These are phyloP conservation scores for Pleurotus sapidus DNA, from an alignment of 768 basidiomycete genomes.

Conservation along the genomic window DNA sequence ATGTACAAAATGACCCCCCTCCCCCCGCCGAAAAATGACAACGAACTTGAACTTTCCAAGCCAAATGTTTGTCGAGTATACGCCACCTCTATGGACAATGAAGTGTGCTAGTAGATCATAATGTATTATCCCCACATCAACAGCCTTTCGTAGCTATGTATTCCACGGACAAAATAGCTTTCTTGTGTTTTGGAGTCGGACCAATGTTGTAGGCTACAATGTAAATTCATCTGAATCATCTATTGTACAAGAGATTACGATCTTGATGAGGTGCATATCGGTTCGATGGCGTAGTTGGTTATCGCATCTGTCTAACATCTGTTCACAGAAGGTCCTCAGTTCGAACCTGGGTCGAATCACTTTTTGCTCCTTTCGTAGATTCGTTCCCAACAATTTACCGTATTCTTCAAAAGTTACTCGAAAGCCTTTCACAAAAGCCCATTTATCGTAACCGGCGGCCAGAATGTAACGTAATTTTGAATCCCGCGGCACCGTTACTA, in stretches of 20 bases:
- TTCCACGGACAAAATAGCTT: too few species aligned
- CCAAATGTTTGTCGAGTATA: neutral
- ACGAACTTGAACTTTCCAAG: neutral
- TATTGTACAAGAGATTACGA: too few species aligned
- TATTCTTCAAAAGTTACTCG: too few species aligned
- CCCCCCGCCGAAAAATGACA: neutral
- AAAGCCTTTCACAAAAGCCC: too few species aligned
- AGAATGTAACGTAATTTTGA: neutral
- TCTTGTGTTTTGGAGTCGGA: too few species aligned
- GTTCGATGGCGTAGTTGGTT: slow-evolving; percentile 70
- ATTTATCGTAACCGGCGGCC: neutral
- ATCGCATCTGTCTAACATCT: slow-evolving; percentile 77
- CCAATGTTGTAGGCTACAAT: too few species aligned
- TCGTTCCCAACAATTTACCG: too few species aligned
- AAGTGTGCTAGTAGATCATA: neutral
- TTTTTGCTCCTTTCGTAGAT: slow-evolving; percentile 4
- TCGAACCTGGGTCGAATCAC: slow-evolving; percentile 61
- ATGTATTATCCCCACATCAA: neutral
- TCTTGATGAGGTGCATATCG: neutral
- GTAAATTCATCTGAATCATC: too few species aligned
- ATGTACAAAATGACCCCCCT: neutral
- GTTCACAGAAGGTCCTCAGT: slow-evolving; percentile 69
- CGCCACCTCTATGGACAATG: slow-evolving; percentile 3
- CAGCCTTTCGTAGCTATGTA: too few species aligned
- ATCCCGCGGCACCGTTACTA: neutral